Evolutionary conservation across 208 protist genomes (phyloP).

Genomic region (Willaertia magna): DNA sequence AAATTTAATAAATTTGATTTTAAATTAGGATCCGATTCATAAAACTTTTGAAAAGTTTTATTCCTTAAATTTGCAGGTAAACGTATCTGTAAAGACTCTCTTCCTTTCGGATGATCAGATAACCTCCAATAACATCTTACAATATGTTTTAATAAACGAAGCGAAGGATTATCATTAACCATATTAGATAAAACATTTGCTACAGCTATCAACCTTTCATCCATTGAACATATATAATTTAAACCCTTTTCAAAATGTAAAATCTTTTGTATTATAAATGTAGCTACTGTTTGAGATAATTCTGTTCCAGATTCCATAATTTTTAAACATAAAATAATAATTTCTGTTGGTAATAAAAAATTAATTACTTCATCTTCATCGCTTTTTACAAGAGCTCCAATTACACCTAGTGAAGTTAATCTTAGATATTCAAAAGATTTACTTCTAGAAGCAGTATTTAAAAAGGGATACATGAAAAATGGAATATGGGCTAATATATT

Average conservation of each 20-base stretch:
- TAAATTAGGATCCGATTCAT: neutral
- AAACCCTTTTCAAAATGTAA: constrained; percentile 89
- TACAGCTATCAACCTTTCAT: constrained; percentile 85
- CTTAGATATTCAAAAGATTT: constrained; percentile 90
- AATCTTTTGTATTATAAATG: constrained; percentile 99
- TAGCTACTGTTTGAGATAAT: constrained; percentile 91
- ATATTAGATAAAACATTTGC: constrained; percentile 78
- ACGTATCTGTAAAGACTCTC: constrained; percentile 48
- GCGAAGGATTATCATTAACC: constrained; percentile 78
- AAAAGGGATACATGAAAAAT: constrained; percentile 97
- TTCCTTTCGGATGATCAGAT: constrained; percentile 74
- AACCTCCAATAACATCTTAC: constrained; percentile 95
- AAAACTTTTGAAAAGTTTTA: neutral
- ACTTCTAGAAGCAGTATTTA: constrained; percentile 79
- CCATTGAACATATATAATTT: constrained; percentile 87
- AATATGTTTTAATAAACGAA: constrained; percentile 91
- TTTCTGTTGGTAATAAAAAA: constrained; percentile 66
- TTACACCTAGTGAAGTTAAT: constrained; percentile 94
- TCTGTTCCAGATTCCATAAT: constrained; percentile 96
- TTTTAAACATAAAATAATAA: constrained; percentile 97
- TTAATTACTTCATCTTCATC: constrained; percentile 7
- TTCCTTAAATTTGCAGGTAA: constrained; percentile 39
- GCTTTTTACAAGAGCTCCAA: constrained; percentile 89
- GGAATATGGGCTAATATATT: constrained; percentile 80
- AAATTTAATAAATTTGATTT: neutral